Conservation (phyloP, 805 yeast genomes). For the Scheffersomyces coipomensis region DNA sequence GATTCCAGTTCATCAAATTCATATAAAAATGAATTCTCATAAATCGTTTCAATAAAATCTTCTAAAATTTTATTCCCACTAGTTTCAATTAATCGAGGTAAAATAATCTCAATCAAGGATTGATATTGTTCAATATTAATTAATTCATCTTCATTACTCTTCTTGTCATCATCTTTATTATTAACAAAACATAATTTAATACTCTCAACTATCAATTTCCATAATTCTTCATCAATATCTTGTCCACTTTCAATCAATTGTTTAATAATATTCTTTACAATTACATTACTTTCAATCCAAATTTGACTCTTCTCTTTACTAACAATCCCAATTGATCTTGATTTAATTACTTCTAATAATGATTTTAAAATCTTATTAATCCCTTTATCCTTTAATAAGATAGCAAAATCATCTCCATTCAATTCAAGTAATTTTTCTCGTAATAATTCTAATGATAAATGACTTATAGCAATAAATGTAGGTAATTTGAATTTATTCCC, state of each 20-base stretch:
- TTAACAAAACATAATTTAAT: conserved; percentile 41
- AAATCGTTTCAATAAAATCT: conserved; percentile 47
- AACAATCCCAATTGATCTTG: conserved; percentile 37
- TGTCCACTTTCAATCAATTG: conserved; percentile 21
- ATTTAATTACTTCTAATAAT: conserved; percentile 50
- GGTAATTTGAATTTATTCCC: conserved; percentile 49
- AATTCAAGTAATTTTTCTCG: conserved; percentile 28
- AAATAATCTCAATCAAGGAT: conserved; percentile 36
- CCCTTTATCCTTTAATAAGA: conserved; percentile 44
- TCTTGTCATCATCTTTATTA: conserved; percentile 11
- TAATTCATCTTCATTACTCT: conserved; percentile 29
- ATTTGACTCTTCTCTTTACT: conserved; percentile 29
- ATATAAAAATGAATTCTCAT: conserved; percentile 60
- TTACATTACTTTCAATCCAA: conserved; percentile 53
- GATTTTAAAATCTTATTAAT: conserved; percentile 46
- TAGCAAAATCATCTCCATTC: conserved; percentile 24
- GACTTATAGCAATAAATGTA: conserved; percentile 61
- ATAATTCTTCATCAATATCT: conserved; percentile 20
- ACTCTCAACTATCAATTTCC: conserved; percentile 43
- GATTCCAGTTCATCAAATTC: conserved; percentile 54
- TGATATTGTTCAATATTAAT: conserved; percentile 47
- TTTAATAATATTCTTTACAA: conserved; percentile 34
- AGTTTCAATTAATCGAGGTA: conserved; percentile 33
- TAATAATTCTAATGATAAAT: conserved; percentile 43
- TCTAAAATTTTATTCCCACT: conserved; percentile 27